These are phyloP conservation scores for Artemisia tridentata DNA, from an alignment of 129 eudicot genomes.

Conservation along the genomic window DNA sequence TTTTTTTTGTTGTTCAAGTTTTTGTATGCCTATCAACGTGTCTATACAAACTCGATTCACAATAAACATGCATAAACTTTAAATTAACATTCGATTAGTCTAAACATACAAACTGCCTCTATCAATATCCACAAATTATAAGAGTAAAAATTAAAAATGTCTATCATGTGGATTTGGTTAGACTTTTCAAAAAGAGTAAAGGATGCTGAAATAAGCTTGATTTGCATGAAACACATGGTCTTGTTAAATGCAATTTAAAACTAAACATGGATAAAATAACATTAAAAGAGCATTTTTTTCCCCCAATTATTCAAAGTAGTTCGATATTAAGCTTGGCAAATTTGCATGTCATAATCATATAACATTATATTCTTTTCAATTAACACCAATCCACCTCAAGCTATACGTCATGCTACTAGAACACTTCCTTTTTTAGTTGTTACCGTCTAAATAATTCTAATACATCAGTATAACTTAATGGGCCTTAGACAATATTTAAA, in stretches of 20 bases:
- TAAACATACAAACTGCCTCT: no score
- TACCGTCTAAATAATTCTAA: background rate
- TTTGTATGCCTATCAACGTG: no score
- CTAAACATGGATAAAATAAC: background rate
- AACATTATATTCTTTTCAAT: background rate
- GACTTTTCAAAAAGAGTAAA: background rate
- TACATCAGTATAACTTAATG: no score
- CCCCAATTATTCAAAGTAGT: background rate
- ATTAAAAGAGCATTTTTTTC: background rate
- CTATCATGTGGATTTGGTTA: background rate
- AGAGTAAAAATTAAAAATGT: background rate
- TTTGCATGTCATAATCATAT: slow-evolving; percentile 20
- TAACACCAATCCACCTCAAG: background rate
- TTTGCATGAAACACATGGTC: background rate
- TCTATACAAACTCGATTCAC: no score
- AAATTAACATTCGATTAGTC: no score
- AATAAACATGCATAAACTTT: no score
- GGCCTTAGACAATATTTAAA: no score
- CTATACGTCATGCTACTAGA: background rate
- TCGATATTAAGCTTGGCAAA: slow-evolving; percentile 6
- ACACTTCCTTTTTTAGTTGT: background rate
- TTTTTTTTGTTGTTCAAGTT: no score
- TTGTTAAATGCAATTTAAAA: background rate
- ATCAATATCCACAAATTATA: no score
- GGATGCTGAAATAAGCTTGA: slow-evolving; percentile 3